A percentile compares a stretch with the other conserved stretches of the same genome.
Conservation (phyloP, 1,284 basidiomycete genomes). For the Leccinum ponderosum region DNA sequence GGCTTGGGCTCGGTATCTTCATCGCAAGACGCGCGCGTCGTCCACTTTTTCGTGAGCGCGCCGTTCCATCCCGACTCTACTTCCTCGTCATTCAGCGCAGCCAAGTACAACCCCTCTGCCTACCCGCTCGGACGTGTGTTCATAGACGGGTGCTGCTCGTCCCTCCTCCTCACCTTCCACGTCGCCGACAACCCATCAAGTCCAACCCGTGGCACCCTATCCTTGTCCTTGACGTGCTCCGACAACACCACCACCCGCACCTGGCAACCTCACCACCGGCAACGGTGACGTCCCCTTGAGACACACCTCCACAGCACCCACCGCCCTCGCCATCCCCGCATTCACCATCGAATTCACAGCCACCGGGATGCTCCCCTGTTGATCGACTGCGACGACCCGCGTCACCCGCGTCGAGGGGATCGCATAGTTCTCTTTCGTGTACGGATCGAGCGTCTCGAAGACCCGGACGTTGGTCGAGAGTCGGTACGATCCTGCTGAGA, state of each 20-base stretch:
- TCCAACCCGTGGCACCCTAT: constrained; percentile 38
- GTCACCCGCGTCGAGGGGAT: constrained; percentile 95
- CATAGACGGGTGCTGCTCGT: constrained; percentile 83
- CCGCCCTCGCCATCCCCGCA: constrained; percentile 65
- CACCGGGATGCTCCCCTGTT: constrained; percentile 83
- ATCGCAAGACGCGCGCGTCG: constrained; percentile 41
- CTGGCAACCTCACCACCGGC: constrained; percentile 68
- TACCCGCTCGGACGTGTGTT: constrained; percentile 84
- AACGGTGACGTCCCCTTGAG: constrained; percentile 63
- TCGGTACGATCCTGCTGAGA: constrained; percentile 48
- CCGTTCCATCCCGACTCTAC: constrained; percentile 71
- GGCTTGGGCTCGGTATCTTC: constrained; percentile 14
- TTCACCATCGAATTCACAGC: constrained; percentile 91
- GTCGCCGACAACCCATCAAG: constrained; percentile 14
- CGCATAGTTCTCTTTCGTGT: constrained; percentile 91
- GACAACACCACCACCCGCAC: constrained; percentile 58
- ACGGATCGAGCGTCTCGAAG: constrained; percentile 95
- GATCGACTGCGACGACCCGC: constrained; percentile 87
- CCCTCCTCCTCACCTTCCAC: constrained; percentile 62
- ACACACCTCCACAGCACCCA: constrained; percentile 71
- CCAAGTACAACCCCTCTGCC: constrained; percentile 77
- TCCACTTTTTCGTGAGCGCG: constrained; percentile 77
- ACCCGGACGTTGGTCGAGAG: constrained; percentile 72
- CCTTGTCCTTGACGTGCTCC: constrained; percentile 39
- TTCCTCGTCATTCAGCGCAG: constrained; percentile 48